Conservation (phyloP, 768 basidiomycete species). For the Cantharellus cinnabarinus region DNA sequence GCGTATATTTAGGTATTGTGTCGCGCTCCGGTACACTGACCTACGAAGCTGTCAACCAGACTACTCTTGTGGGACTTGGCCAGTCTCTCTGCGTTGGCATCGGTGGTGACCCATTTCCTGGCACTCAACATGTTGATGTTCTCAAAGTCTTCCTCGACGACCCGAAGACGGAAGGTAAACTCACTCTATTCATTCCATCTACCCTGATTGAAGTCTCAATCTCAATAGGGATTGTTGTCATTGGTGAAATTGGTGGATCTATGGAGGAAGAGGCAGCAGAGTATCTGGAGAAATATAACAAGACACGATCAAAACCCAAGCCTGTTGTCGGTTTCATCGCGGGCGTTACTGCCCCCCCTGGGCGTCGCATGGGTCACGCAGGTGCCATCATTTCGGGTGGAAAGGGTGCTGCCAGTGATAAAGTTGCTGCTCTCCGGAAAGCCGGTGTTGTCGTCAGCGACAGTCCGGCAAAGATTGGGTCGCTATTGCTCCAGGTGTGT, state of each 20-base stretch:
- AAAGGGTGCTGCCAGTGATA: constrained; percentile 92
- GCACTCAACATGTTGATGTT: constrained; percentile 88
- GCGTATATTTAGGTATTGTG: constrained; percentile 46
- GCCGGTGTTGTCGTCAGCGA: constrained; percentile 89
- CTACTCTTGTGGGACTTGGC: constrained; percentile 85
- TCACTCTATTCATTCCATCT: neutral
- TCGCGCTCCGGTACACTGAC: constrained; percentile 92
- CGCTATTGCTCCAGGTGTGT: constrained; percentile 67
- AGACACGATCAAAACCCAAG: constrained; percentile 67
- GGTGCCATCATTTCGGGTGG: constrained; percentile 97
- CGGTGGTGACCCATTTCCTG: constrained; percentile 93
- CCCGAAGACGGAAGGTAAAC: constrained; percentile 72
- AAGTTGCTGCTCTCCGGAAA: constrained; percentile 73
- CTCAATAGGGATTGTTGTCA: constrained; percentile 70
- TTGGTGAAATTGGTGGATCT: constrained; percentile 96
- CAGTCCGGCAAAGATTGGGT: constrained; percentile 88
- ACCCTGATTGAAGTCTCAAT: neutral
- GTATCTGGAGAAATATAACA: constrained; percentile 84
- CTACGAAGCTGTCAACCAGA: constrained; percentile 97
- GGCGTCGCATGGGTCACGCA: constrained; percentile 94
- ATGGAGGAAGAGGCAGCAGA: constrained; percentile 99
- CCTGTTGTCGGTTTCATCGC: constrained; percentile 98
- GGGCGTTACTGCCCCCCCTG: constrained; percentile 92
- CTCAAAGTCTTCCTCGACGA: constrained; percentile 93
- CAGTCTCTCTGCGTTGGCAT: constrained; percentile 95